Conservation (phyloP, 768 basidiomycete species). For the Amanita exitialis region DNA sequence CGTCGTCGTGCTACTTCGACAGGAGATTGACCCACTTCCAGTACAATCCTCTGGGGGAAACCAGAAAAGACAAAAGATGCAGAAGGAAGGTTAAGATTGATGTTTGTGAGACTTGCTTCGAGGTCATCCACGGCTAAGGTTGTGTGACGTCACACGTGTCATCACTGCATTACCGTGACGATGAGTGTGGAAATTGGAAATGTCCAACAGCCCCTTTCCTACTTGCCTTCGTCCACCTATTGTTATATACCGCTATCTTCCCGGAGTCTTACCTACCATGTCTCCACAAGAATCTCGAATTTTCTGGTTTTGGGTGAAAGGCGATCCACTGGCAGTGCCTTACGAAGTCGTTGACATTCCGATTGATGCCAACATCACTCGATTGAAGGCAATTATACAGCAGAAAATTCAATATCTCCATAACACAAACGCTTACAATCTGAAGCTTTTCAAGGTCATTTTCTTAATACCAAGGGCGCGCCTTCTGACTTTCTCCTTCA, state of each 20-base stretch:
- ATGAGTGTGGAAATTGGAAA: too few species aligned
- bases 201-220: constrained; percentile 1
- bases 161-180: too few species aligned
- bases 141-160: too few species aligned
- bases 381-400: constrained; percentile 1
- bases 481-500: constrained; percentile 1
- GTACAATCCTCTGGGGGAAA: too few species aligned
- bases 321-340: neutral
- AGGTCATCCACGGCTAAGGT: too few species aligned
- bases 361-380: neutral
- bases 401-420: neutral
- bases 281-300: constrained; percentile 1
- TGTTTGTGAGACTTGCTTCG: too few species aligned
- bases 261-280: neutral
- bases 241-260: neutral
- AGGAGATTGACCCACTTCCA: too few species aligned
- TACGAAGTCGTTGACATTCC: constrained; percentile 1
- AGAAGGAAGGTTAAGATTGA: too few species aligned
- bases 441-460: neutral
- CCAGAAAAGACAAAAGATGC: too few species aligned
- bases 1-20: too few species aligned
- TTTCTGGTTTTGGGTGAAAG: neutral
- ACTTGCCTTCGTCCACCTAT: neutral
- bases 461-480: neutral
- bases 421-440: neutral